phyloP scores from a whole-genome alignment of 768 basidiomycete genomes.

The Leccinum subgranulosum region DNA sequence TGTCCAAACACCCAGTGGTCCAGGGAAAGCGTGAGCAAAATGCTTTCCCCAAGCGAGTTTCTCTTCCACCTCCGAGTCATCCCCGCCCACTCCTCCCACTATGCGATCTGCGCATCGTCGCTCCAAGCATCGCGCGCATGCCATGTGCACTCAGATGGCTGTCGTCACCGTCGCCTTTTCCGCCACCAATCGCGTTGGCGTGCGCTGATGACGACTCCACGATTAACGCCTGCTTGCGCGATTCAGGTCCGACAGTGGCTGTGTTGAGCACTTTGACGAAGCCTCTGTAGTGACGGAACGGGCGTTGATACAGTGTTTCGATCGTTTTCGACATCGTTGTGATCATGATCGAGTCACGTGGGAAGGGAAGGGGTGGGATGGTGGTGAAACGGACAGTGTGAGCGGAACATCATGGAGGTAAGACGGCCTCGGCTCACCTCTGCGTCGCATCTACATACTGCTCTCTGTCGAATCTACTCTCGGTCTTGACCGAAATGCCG shows the following conservation, averaged over 20 bases:
- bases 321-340: background rate
- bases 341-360: background rate
- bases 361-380: background rate
- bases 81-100: background rate
- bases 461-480: constrained; percentile 54
- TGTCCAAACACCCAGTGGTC: background rate
- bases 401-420: background rate
- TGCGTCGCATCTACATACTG: constrained; percentile 74
- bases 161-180: background rate
- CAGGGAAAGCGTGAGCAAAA: background rate
- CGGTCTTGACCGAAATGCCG: constrained; percentile 66
- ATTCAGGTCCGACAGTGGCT: constrained; percentile 35
- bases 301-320: background rate
- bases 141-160: background rate
- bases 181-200: background rate
- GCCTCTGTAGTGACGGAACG: constrained; percentile 31
- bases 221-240: constrained; percentile 9
- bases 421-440: constrained; percentile 41
- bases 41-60: background rate
- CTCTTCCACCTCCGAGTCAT: background rate
- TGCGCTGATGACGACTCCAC: background rate
- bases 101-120: constrained; percentile 4
- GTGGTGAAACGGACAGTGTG: too few species aligned
- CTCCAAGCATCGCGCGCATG: constrained; percentile 3
- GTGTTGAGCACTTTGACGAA: constrained; percentile 51